These are phyloP conservation scores for Sphaerosporella brunnea DNA, from an alignment of 495 filamentous ascomycete species.

Conservation along the genomic window DNA sequence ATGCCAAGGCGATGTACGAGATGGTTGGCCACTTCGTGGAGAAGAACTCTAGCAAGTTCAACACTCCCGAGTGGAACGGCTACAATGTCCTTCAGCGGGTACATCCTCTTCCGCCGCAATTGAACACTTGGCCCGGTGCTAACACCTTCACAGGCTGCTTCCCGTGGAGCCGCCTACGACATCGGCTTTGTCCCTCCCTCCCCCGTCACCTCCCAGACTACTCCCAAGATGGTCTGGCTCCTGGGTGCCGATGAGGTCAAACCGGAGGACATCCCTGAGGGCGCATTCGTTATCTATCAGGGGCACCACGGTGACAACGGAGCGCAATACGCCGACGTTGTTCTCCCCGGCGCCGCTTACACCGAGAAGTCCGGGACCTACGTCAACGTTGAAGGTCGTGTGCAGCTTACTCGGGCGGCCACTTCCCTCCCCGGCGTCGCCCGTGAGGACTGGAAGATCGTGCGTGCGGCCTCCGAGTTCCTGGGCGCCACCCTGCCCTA, in stretches of 20 bases:
- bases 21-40: slow-evolving; percentile 74
- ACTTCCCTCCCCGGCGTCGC: slow-evolving; percentile 72
- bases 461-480: slow-evolving; percentile 79
- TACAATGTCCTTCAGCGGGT: slow-evolving; percentile 87
- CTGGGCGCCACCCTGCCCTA: slow-evolving; percentile 77
- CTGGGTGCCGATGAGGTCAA: slow-evolving; percentile 84
- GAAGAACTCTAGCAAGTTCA: slow-evolving; percentile 75
- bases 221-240: slow-evolving; percentile 90
- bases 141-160: slow-evolving; percentile 37
- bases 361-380: slow-evolving; percentile 96
- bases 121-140: neutral
- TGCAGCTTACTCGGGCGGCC: slow-evolving; percentile 78
- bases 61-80: slow-evolving; percentile 82
- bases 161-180: slow-evolving; percentile 81
- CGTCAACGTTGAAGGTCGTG: slow-evolving; percentile 90
- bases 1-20: slow-evolving; percentile 86
- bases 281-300: slow-evolving; percentile 93
- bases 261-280: slow-evolving; percentile 55
- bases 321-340: slow-evolving; percentile 79
- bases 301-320: slow-evolving; percentile 92
- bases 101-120: neutral
- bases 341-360: slow-evolving; percentile 86
- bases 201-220: slow-evolving; percentile 54
- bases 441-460: slow-evolving; percentile 95
- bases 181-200: slow-evolving; percentile 81